Conservation (phyloP, 2,329 filamentous ascomycete genomes). For the Rugonectria rugulosa region DNA sequence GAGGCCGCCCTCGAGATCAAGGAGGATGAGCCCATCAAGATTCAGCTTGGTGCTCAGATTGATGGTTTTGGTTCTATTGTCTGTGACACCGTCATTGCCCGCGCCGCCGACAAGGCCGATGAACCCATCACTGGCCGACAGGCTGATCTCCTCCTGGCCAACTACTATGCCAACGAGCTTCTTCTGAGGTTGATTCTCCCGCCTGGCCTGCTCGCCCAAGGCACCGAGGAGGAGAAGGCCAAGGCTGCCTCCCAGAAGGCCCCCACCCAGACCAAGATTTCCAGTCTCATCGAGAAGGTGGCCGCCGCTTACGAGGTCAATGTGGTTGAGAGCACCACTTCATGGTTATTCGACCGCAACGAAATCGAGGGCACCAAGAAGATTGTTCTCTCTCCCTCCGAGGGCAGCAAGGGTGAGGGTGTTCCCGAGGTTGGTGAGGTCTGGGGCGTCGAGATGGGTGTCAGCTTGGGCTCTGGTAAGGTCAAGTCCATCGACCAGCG, state of each 20-base stretch:
- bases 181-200: constrained; percentile 90
- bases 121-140: constrained; percentile 76
- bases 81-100: constrained; percentile 87
- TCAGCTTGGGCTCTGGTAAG: constrained; percentile 91
- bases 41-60: constrained; percentile 98
- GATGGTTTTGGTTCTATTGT: constrained; percentile 97
- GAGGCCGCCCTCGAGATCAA: constrained; percentile 85
- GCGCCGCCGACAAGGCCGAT: constrained; percentile 64
- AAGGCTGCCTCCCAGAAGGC: constrained; percentile 86
- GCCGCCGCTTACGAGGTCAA: constrained; percentile 90
- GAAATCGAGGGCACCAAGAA: constrained; percentile 98
- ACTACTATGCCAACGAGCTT: constrained; percentile 94
- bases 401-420: constrained; percentile 91
- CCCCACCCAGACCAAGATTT: constrained; percentile 87
- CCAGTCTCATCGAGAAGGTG: constrained; percentile 86
- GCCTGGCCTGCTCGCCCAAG: constrained; percentile 81
- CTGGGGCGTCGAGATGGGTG: constrained; percentile 96
- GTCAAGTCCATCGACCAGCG: constrained; percentile 91
- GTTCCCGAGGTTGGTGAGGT: constrained; percentile 88
- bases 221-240: constrained; percentile 93
- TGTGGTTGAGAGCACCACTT: constrained; percentile 96
- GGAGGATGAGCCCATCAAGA: constrained; percentile 89
- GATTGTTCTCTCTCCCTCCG: constrained; percentile 88
- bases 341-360: constrained; percentile 95
- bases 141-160: constrained; percentile 89